Evolutionary conservation across 164 flowering plant species (phyloP).

Genomic region (Kingdonia uniflora): DNA sequence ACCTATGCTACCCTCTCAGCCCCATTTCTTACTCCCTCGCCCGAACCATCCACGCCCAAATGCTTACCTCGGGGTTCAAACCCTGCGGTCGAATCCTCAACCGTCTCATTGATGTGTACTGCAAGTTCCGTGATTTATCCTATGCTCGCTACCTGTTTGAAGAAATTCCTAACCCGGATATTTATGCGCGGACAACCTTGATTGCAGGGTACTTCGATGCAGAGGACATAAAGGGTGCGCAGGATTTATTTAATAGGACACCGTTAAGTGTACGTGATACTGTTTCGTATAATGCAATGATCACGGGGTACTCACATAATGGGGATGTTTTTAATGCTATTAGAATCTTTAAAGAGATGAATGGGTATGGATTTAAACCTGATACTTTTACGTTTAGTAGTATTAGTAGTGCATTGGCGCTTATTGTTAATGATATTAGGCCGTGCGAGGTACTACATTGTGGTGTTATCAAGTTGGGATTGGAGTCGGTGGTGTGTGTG

Average conservation of each 20-base stretch:
- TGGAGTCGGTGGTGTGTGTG: slow-evolving; percentile 33
- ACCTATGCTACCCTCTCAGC: slow-evolving; percentile 3
- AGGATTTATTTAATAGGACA: slow-evolving; percentile 31
- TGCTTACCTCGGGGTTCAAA: slow-evolving; percentile 48
- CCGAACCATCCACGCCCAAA: slow-evolving; percentile 49
- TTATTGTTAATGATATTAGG: slow-evolving; percentile 27
- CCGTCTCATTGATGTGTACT: slow-evolving; percentile 52
- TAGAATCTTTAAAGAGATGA: slow-evolving; percentile 39
- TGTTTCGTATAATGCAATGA: slow-evolving; percentile 63
- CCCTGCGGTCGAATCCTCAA: slow-evolving; percentile 50
- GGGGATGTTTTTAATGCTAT: slow-evolving; percentile 46
- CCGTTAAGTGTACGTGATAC: slow-evolving; percentile 44
- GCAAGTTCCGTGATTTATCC: slow-evolving; percentile 26
- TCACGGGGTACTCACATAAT: slow-evolving; percentile 44
- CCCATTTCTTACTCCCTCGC: slow-evolving; percentile 24
- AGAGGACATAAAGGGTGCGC: slow-evolving; percentile 26
- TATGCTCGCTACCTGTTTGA: slow-evolving; percentile 53
- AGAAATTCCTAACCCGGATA: slow-evolving; percentile 45
- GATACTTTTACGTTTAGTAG: slow-evolving; percentile 50
- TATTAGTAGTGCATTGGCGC: slow-evolving; percentile 33
- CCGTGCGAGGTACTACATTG: slow-evolving; percentile 53
- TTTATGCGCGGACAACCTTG: slow-evolving; percentile 58
- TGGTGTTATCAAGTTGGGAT: slow-evolving; percentile 44
- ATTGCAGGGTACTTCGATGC: slow-evolving; percentile 43
- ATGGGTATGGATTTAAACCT: slow-evolving; percentile 24